Base-by-base conservation (phyloP, 1,284 basidiomycete species). In the Irpex sp. region DNA sequence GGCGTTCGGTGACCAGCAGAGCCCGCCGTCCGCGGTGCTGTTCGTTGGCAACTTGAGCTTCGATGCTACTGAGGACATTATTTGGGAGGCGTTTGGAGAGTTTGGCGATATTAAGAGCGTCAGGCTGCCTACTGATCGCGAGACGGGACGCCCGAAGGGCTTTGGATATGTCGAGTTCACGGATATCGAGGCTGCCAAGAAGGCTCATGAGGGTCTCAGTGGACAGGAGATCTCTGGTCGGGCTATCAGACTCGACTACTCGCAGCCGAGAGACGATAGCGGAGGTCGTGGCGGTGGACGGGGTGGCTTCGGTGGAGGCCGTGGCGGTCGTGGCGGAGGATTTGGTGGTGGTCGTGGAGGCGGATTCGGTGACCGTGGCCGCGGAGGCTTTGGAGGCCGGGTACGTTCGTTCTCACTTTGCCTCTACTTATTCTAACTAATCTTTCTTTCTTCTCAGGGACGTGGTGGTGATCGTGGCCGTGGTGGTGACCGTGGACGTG, bases 101-200 rank as follows among this genome's bases (percentile, higher is more conserved):
- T 91, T 89, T 75, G 96, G 96, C 59, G 88, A 92, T 66, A 88
- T 98, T 61, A 92, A 93, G 78, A 91, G 82, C 70, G 94, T 99
- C 58, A 87, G 96, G 67, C 79, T 99, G 62, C 96, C 96, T 36
- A 98, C 96, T 60, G 96, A 99, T 77, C 85, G 93, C 65, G 97
- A 99, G 63, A 86, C 92, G 4, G 96, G 94, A 57, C 85, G 85
- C 67, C 89, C 94, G 63, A 99, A 98, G 79, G 97, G 97, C 72
- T 99, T 97, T 78, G 97, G 90, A 56, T 99, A 99, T 79, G 92
- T 98, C 74, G 95, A 98, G 78, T 98, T 96, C 76, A 87, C 88
- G 67, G 87, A 91, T 68, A 75, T 94, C 59, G 92, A 90, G 55
- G 79, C 85, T 67, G 94, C 97, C 11, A 90, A 90, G 78, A 90